phyloP scores from a whole-genome alignment of 2,329 filamentous ascomycete genomes.

The Fusarium sp. region DNA sequence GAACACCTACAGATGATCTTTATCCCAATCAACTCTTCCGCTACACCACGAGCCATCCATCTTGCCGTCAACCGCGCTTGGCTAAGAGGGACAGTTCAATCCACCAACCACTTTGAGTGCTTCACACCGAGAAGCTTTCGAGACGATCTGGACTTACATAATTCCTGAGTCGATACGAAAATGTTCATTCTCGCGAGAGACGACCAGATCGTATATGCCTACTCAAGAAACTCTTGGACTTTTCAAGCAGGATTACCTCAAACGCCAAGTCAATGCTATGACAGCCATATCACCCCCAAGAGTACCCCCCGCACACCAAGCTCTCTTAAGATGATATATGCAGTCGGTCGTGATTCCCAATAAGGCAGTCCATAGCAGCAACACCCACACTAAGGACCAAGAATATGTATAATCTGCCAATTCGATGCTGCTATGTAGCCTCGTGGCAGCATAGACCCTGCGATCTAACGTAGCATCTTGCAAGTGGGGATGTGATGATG shows the following conservation, averaged over 20 bases:
- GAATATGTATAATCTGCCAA: slow-evolving; percentile 37
- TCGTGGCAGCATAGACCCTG: slow-evolving; percentile 25
- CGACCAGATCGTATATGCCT: background rate
- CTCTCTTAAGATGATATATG: slow-evolving; percentile 24
- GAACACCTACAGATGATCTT: slow-evolving; percentile 7
- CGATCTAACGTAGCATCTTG: slow-evolving; percentile 21
- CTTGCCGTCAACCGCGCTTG: background rate
- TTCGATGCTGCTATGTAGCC: slow-evolving; percentile 37
- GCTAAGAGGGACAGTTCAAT: background rate
- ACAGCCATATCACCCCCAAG: slow-evolving; percentile 2
- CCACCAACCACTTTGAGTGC: background rate
- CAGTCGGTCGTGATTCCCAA: slow-evolving; percentile 39
- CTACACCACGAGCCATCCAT: slow-evolving; percentile 4
- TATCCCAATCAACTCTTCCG: slow-evolving; percentile 16
- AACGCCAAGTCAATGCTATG: background rate
- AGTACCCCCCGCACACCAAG: slow-evolving; percentile 27
- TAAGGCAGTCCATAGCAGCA: slow-evolving; percentile 30
- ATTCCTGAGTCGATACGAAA: background rate
- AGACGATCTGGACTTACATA: background rate
- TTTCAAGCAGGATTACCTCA: background rate
- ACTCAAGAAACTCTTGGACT: background rate
- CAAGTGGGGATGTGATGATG: slow-evolving; percentile 5
- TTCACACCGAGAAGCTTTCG: background rate
- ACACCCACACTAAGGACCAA: slow-evolving; percentile 19
- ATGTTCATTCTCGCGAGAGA: background rate